Conservation (phyloP, 129 eudicot species). For the Flaveria trinervia region DNA sequence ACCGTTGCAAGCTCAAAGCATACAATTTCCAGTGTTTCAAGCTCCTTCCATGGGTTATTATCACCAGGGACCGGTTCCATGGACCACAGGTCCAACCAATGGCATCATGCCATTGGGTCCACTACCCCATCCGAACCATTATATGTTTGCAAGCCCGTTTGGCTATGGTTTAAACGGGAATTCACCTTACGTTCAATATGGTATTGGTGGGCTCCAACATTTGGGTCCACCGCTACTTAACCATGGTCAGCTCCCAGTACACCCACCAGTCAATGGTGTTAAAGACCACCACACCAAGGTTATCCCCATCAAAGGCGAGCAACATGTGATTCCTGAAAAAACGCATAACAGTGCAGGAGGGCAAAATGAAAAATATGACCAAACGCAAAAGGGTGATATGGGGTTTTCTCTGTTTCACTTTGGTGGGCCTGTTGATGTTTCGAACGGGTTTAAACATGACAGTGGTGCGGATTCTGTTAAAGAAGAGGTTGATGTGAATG, state of each 20-base stretch:
- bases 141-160: constrained; percentile 59
- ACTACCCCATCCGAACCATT: constrained; percentile 67
- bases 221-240: constrained; percentile 56
- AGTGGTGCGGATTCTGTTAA: constrained; percentile 7
- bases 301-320: background rate
- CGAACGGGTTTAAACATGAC: constrained; percentile 45
- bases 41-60: constrained; percentile 56
- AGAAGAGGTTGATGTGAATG: constrained; percentile 42
- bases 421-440: constrained; percentile 85
- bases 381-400: constrained; percentile 36
- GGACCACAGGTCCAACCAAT: constrained; percentile 62
- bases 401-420: constrained; percentile 90
- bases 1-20: constrained; percentile 52
- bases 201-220: constrained; percentile 55
- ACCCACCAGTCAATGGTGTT: constrained; percentile 45
- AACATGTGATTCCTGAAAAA: constrained; percentile 27
- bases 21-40: constrained; percentile 52
- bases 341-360: constrained; percentile 3
- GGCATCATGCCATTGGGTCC: constrained; percentile 41
- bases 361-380: constrained; percentile 35
- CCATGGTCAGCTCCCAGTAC: constrained; percentile 59
- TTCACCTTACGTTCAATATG: constrained; percentile 62
- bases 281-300: constrained; percentile 42
- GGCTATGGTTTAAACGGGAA: constrained; percentile 58
- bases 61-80: constrained; percentile 59